Evolutionary conservation across 208 protist species (phyloP).

Genomic region (Leishmania major): DNA sequence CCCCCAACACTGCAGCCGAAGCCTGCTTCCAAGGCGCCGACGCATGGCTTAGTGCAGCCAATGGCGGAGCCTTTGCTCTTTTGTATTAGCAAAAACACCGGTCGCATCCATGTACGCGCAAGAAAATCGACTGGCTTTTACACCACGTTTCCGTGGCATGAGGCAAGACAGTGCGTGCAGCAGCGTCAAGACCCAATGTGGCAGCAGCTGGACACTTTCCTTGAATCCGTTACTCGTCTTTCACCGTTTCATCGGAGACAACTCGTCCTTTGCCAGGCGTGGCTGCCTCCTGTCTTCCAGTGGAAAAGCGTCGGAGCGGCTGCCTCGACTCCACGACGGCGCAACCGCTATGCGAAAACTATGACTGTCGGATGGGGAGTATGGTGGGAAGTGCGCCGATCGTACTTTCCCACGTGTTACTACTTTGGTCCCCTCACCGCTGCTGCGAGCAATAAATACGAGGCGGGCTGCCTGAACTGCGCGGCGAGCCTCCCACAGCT

Average conservation of each 20-base stretch:
- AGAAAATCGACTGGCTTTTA: slow-evolving; percentile 23
- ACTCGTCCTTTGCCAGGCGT: slow-evolving; percentile 27
- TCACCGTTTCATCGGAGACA: slow-evolving; percentile 44
- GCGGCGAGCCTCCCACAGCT: slow-evolving; percentile 15
- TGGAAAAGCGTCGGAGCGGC: slow-evolving; percentile 4
- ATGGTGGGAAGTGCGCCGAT: slow-evolving; percentile 53
- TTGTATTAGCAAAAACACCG: slow-evolving; percentile 66
- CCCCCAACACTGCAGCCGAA: background rate
- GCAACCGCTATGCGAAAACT: slow-evolving; percentile 28
- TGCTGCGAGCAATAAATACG: background rate
- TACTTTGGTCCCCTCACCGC: slow-evolving; percentile 37
- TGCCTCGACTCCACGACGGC: background rate
- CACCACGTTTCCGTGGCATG: slow-evolving; percentile 45
- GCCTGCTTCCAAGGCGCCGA: background rate
- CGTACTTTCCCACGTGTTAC: slow-evolving; percentile 31
- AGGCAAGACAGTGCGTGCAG: slow-evolving; percentile 47
- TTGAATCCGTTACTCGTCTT: slow-evolving; percentile 34
- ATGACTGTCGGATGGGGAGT: slow-evolving; percentile 49
- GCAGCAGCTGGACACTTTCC: slow-evolving; percentile 56
- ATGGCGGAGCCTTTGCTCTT: slow-evolving; percentile 32
- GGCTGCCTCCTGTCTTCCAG: slow-evolving; percentile 33
- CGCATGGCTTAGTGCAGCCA: background rate
- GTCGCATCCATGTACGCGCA: slow-evolving; percentile 64
- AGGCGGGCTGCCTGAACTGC: slow-evolving; percentile 43
- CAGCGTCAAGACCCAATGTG: slow-evolving; percentile 46